A percentile compares a stretch with the other conserved stretches of the same genome.
These are phyloP conservation scores for Globisporangium lucens DNA, from an alignment of 352 stramenopile genomes.

Conservation along the genomic window DNA sequence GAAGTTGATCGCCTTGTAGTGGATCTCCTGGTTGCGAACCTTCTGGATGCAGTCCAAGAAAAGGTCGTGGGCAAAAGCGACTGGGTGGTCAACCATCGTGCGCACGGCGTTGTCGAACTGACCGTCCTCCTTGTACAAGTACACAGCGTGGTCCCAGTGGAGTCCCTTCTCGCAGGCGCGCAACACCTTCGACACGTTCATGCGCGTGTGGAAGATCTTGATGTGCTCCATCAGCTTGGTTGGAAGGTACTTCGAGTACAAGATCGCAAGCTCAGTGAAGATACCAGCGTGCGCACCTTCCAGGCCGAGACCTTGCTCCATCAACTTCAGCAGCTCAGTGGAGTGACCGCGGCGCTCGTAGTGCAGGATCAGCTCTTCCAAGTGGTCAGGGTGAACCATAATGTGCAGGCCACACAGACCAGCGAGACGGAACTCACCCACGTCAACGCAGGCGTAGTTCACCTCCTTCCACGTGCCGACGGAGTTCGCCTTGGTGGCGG, in stretches of 20 bases:
- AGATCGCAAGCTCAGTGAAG: constrained; percentile 98
- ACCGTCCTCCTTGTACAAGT: constrained; percentile 99
- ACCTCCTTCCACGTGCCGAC: constrained; percentile 99
- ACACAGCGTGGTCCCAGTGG: constrained; percentile 98
- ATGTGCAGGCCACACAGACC: constrained; percentile 98
- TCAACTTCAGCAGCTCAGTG: constrained; percentile 95
- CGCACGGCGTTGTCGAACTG: constrained; percentile 99
- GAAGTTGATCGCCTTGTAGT: constrained; percentile 99
- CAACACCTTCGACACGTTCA: constrained; percentile 98
- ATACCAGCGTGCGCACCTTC: constrained; percentile 99
- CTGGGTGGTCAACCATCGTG: constrained; percentile 98
- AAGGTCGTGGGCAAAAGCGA: constrained; percentile 97
- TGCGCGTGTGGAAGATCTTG: constrained; percentile 99
- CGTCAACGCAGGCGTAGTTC: constrained; percentile 97
- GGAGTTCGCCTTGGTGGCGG: constrained; percentile 98
- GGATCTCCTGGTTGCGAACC: constrained; percentile 99
- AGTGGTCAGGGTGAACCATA: constrained; percentile 99
- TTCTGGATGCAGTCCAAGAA: constrained; percentile 99
- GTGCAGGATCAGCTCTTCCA: constrained; percentile 98
- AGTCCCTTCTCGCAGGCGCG: constrained; percentile 98
- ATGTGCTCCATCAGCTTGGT: constrained; percentile 99
- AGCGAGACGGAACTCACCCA: constrained; percentile 98
- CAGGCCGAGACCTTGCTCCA: constrained; percentile 98
- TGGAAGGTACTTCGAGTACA: constrained; percentile 99
- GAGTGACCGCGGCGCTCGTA: constrained; percentile 98